Percentiles rank a stretch among this genome's conserved stretches.
These are phyloP conservation scores for Jackrogersella minutella DNA, from an alignment of 495 filamentous ascomycete species.

Conservation along the genomic window DNA sequence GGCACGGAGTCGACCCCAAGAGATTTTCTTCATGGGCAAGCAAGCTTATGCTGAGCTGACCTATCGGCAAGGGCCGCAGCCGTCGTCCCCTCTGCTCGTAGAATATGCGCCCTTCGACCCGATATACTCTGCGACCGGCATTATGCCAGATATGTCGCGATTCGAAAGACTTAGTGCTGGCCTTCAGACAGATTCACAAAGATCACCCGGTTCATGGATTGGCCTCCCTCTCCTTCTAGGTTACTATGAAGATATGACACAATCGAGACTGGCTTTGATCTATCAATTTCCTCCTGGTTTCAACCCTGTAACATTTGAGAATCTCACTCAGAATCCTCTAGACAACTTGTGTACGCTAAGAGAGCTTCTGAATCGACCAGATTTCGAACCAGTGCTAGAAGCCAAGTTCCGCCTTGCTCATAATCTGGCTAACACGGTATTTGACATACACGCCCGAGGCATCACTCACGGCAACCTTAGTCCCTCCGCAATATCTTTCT, in stretches of 20 bases:
- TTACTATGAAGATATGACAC: conserved; percentile 82
- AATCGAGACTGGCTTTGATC: conserved; percentile 80
- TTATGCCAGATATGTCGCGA: conserved; percentile 67
- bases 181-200: conserved; percentile 64
- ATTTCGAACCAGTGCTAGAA: conserved; percentile 69
- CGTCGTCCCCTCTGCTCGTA: conserved; percentile 65
- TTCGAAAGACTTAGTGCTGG: conserved; percentile 69
- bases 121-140: conserved; percentile 68
- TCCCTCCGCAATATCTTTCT: conserved; percentile 82
- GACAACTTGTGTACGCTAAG: conserved; percentile 60
- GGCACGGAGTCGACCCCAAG: conserved; percentile 43
- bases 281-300: conserved; percentile 79
- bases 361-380: conserved; percentile 59
- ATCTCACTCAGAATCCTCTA: conserved; percentile 55
- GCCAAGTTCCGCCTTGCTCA: conserved; percentile 85
- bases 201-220: conserved; percentile 67
- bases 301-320: conserved; percentile 65
- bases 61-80: conserved; percentile 41
- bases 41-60: conserved; percentile 55
- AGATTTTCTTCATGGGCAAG: conserved; percentile 64
- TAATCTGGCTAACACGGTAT: conserved; percentile 76
- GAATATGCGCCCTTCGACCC: conserved; percentile 73
- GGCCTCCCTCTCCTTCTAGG: conserved; percentile 69
- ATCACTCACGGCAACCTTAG: conserved; percentile 83
- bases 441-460: conserved; percentile 77